Evolutionary conservation across 345 rosid genomes (phyloP).

Genomic region (Boechera stricta): DNA sequence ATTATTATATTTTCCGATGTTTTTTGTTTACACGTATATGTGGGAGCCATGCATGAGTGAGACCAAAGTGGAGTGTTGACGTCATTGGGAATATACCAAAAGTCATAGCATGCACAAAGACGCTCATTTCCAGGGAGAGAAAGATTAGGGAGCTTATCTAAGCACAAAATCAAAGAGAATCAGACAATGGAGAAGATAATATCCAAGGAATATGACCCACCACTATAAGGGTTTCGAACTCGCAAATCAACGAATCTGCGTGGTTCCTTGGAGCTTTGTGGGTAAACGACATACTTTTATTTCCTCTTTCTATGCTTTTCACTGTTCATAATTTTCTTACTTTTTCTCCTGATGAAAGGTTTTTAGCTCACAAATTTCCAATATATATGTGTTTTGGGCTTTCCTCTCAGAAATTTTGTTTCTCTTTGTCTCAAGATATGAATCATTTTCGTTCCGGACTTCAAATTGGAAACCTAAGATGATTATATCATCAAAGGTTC

Average conservation of each 20-base stretch:
- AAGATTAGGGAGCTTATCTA: background rate
- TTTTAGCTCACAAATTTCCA: background rate
- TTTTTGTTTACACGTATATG: background rate
- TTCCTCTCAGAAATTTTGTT: background rate
- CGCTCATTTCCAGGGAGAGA: background rate
- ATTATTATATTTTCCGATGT: background rate
- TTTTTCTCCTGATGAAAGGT: no score
- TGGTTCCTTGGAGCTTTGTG: background rate
- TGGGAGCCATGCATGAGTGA: background rate
- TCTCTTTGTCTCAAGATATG: background rate
- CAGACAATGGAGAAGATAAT: background rate
- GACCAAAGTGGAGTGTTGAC: background rate
- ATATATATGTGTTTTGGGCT: no score
- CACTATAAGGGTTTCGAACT: background rate
- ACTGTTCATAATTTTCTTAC: no score
- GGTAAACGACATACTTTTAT: background rate
- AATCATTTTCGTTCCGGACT: slow-evolving; percentile 42
- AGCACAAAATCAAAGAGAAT: background rate
- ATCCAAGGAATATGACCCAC: background rate
- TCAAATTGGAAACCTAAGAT: slow-evolving; percentile 55
- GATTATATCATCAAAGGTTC: background rate
- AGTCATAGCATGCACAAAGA: background rate
- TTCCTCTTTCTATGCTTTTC: no score
- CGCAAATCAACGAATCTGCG: background rate
- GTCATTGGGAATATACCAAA: background rate